Conservation (phyloP, 306 rosid genomes). For the Prunus mira region DNA sequence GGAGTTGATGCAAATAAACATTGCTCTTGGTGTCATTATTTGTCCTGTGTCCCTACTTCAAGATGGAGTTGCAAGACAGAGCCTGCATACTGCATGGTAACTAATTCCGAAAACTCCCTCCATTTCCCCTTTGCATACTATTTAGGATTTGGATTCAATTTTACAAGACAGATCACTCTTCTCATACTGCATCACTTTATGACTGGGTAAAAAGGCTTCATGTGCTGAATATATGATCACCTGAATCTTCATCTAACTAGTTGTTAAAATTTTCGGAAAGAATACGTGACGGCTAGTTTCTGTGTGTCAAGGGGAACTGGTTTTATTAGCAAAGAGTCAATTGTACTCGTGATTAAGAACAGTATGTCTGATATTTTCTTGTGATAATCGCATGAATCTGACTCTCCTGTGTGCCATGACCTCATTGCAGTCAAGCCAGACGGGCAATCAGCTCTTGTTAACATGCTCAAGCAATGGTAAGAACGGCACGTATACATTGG, state of each 20-base stretch:
- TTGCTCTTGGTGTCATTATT: slow-evolving; percentile 98
- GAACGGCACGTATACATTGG: slow-evolving; percentile 32
- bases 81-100: slow-evolving; percentile 72
- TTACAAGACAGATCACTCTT: not conserved
- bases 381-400: slow-evolving; percentile 17
- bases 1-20: slow-evolving; percentile 81
- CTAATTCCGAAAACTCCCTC: slow-evolving; percentile 8
- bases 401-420: not conserved
- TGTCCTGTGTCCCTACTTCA: slow-evolving; percentile 94
- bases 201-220: not conserved
- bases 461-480: slow-evolving; percentile 86
- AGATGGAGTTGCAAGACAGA: slow-evolving; percentile 86
- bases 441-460: slow-evolving; percentile 61
- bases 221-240: not conserved
- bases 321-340: not conserved
- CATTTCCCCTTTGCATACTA: not conserved
- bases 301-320: not conserved
- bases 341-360: not conserved
- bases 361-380: not conserved
- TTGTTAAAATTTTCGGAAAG: not conserved
- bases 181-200: not conserved
- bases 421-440: slow-evolving; percentile 65
- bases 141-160: not conserved
- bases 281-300: not conserved
- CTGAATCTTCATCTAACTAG: not conserved